Base-by-base conservation (phyloP, 2,329 filamentous ascomycete genomes). In the Epichloe hybrida region DNA sequence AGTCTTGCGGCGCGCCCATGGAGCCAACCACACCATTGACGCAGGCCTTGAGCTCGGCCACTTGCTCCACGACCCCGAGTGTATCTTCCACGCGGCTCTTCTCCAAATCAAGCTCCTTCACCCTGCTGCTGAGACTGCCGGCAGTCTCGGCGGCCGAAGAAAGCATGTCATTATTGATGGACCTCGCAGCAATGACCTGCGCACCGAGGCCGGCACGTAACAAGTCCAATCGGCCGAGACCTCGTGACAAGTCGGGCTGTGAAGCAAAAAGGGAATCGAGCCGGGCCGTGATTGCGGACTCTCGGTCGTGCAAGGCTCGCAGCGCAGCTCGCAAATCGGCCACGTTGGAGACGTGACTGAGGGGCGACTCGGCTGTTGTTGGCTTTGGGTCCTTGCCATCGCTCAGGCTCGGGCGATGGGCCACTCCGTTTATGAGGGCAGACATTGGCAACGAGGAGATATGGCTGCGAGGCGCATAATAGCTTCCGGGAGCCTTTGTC, bases 1-100 rank as follows among this genome's bases (percentile, higher is more conserved):
- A 98, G 70, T 98, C 93, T 67, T 98, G 93, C 41, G 93, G 88
- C 4, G 90, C 91, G 36, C 91, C 93, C 93, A 98, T 98, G 53
- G 87, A 94, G 17, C 90, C 93, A 27, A 91, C 83, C 11, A 97
- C 90, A 42, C 93, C 93, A 54, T 96, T 81, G 37, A 97, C 88
- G 64, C 93, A 98, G 8, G 93, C 87, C 70, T 97, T 97, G 57
- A 98, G 83, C 73, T 98, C 93, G 5, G 88, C 86, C 13, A 98
- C 91, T 70, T 96, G 90, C 67, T 97, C 91, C 11, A 97, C 93
- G 3, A 97, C 89, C 8, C 84, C 79, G 52, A 98, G 72, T 0
- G 93, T 97, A 48, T 89, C 84, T 65, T 93, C 90, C 8, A 98
- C 91, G 31, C 89, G 80, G 52, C 83, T 83, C 72, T 97, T 95